Conservation (phyloP, 352 stramenopile genomes). For the Globisporangium takayamanum region DNA sequence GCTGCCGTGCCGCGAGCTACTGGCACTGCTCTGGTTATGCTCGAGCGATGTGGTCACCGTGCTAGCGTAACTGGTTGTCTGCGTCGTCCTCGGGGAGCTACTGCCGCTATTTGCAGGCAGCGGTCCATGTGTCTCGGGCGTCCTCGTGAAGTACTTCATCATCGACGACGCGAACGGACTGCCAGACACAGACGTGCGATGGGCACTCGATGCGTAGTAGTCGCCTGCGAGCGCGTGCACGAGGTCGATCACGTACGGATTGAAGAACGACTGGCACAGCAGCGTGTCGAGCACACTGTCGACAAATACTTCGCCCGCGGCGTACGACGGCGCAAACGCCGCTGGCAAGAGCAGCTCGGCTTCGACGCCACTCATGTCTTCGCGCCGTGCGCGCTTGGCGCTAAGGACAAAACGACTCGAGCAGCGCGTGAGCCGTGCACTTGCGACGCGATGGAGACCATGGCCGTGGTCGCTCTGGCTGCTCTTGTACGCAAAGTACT, state of each 20-base stretch:
- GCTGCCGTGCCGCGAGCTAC: background rate
- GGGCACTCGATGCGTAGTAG: constrained; percentile 18
- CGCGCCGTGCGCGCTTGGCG: constrained; percentile 12
- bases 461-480: constrained; percentile 17
- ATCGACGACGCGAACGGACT: constrained; percentile 24
- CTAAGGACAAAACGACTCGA: constrained; percentile 3
- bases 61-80: background rate
- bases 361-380: constrained; percentile 9
- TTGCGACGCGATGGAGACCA: constrained; percentile 11
- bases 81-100: background rate
- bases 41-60: background rate
- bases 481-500: constrained; percentile 53
- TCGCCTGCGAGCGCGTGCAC: constrained; percentile 41
- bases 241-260: constrained; percentile 59
- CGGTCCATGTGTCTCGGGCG: background rate
- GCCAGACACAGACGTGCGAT: constrained; percentile 10
- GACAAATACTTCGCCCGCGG: constrained; percentile 53
- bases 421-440: background rate
- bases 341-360: constrained; percentile 22
- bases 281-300: constrained; percentile 54
- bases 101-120: background rate
- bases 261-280: constrained; percentile 71
- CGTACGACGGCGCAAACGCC: constrained; percentile 39
- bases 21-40: background rate
- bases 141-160: constrained; percentile 19